Percentiles rank a stretch among this genome's conserved stretches.
Evolutionary conservation across 2,329 filamentous ascomycete species (phyloP).

Genomic region (Coniochaeta hoffmannii): DNA sequence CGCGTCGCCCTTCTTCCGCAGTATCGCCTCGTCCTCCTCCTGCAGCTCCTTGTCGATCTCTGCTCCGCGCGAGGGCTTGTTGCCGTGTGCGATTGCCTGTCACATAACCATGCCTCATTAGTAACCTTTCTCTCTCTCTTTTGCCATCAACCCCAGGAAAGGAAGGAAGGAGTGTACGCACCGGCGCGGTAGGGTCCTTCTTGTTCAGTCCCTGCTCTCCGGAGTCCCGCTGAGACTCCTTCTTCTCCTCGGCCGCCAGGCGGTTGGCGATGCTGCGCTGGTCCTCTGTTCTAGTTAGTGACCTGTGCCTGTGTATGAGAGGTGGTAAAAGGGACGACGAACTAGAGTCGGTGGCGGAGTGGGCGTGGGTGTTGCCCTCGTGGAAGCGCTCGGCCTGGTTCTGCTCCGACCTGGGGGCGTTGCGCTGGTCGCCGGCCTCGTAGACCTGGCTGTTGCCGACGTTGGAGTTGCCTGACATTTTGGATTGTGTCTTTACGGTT

Average conservation of each 20-base stretch:
- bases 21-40: conserved; percentile 58
- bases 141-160: too few species aligned
- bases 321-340: conserved; percentile 12
- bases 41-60: conserved; percentile 63
- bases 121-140: too few species aligned
- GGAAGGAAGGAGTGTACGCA: not conserved
- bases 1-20: conserved; percentile 48
- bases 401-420: conserved; percentile 43
- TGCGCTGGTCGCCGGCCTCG: conserved; percentile 72
- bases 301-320: conserved; percentile 10
- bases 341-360: conserved; percentile 67
- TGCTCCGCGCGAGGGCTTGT: conserved; percentile 67
- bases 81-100: conserved; percentile 56
- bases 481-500: conserved; percentile 4
- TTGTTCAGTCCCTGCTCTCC: not conserved
- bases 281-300: conserved; percentile 45
- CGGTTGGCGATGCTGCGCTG: conserved; percentile 66
- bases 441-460: conserved; percentile 63
- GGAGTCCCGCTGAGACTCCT: not conserved
- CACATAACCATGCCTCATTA: too few species aligned
- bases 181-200: conserved; percentile 25
- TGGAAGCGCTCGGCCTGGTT: conserved; percentile 54
- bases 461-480: conserved; percentile 43
- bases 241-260: conserved; percentile 50
- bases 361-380: conserved; percentile 65